These are phyloP conservation scores for Rhinocladiella similis DNA, from an alignment of 2,329 filamentous ascomycete genomes.

Conservation along the genomic window DNA sequence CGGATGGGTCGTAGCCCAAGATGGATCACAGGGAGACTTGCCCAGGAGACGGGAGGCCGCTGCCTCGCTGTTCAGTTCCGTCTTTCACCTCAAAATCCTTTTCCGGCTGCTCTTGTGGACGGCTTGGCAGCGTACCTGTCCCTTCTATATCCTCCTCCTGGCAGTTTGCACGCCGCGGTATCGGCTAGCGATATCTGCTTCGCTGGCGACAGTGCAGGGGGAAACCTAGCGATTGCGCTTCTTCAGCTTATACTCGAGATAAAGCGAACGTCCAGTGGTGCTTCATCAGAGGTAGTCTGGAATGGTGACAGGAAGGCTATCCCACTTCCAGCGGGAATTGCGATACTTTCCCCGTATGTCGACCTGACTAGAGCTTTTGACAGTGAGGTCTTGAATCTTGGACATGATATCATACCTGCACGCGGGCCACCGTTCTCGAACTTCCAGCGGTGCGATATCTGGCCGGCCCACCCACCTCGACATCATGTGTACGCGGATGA, in stretches of 20 bases:
- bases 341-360: conserved; percentile 44
- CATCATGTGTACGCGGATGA: conserved; percentile 44
- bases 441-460: conserved; percentile 36
- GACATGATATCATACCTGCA: conserved; percentile 43
- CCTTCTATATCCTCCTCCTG: conserved; percentile 45
- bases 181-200: conserved; percentile 46
- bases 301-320: too few species aligned
- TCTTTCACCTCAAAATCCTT: conserved; percentile 49
- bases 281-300: conserved; percentile 38
- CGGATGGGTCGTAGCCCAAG: too few species aligned
- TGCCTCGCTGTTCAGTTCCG: conserved; percentile 48
- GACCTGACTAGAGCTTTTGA: conserved; percentile 46
- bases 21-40: conserved; percentile 39
- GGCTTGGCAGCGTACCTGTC: conserved; percentile 47
- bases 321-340: conserved; percentile 44
- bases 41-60: conserved; percentile 39
- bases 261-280: conserved; percentile 32
- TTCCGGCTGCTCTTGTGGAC: conserved; percentile 48
- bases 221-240: conserved; percentile 42
- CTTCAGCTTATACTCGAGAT: conserved; percentile 45
- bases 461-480: conserved; percentile 44
- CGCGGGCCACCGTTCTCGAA: conserved; percentile 15
- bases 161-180: conserved; percentile 43
- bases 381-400: conserved; percentile 38
- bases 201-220: conserved; percentile 49